Base-by-base conservation (phyloP, 139 green algal species). In the Dunaliella primolecta region DNA sequence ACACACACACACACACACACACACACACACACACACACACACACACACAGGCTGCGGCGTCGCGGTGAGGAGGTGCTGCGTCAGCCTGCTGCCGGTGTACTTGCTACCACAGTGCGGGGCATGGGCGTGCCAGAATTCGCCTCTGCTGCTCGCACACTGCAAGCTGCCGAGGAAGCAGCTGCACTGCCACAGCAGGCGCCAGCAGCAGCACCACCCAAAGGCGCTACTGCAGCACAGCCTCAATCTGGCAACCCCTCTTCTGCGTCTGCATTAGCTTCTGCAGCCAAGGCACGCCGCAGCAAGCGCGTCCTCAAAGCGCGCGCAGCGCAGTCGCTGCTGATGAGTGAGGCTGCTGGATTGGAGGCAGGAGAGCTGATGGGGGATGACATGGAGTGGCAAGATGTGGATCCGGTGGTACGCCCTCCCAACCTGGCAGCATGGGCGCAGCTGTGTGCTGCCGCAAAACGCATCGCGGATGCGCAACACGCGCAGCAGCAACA, bases 121-220 rank as follows among this genome's bases (percentile, higher is more conserved):
- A 87, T 91, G 81, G 88, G 89, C 2, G 83, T 94, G 11, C 83
- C 89, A 7, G 90, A 92, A 32, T 78, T 96, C 34, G 88, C 90
- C 15, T 85, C 91, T 29, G 92, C 55, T 77, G 24, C 15, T 46
- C 55, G 33, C 24, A 71, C 83, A 1, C 71, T 70, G 57, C 57
- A 30, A 75, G 32, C 33, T 55, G 79, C 37, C 20, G 31, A 56
- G 75, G 81, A 70, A 29, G 80, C 80, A 31, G 57, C 84, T 1
- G 56, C 80, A 78, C n/a, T n/a, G n/a, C 83, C 11, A 57, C 71
- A 0, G 70, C n/a, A 33, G 88, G 79, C 56, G 85, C 83, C 83
- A 79, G 84, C 84, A 31, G 87, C 78, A 34, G 36, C 31, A 23
- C 11, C 33, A 55, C 34, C 30, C 20, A 1, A 77, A 21, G 64